phyloP scores from a whole-genome alignment of 331 rosid species.

The Rhamnella rubrinervis region DNA sequence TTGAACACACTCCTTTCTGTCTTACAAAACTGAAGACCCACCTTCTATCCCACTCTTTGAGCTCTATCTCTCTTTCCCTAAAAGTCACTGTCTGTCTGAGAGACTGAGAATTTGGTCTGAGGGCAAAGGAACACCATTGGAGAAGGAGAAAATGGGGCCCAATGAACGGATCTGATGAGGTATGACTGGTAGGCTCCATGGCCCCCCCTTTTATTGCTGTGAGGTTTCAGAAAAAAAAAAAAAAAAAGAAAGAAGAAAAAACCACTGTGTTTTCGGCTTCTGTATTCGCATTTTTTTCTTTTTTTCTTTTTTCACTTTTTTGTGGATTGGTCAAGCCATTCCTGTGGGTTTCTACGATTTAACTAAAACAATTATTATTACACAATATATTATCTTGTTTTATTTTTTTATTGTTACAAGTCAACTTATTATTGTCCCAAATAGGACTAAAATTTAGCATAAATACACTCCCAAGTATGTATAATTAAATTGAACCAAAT shows the following conservation, averaged over 20 bases:
- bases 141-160: constrained; percentile 58
- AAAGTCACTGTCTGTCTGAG: constrained; percentile 37
- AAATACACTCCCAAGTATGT: too few relatives aligned
- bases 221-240: constrained; percentile 11
- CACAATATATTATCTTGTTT: too few relatives aligned
- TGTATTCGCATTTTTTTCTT: constrained; percentile 32
- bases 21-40: constrained; percentile 10
- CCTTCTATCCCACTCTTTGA: constrained; percentile 6
- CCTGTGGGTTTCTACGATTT: constrained; percentile 8
- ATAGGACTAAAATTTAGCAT: too few relatives aligned
- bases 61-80: constrained; percentile 22
- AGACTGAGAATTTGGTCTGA: constrained; percentile 48
- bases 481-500: too few relatives aligned
- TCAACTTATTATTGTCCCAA: too few relatives aligned
- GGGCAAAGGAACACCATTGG: constrained; percentile 44
- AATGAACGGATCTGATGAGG: constrained; percentile 62
- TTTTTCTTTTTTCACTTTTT: constrained; percentile 13
- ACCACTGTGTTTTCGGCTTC: constrained; percentile 41
- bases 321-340: not conserved
- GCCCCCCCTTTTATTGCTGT: constrained; percentile 9
- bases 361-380: not conserved
- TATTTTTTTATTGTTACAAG: too few relatives aligned
- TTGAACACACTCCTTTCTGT: constrained; percentile 34
- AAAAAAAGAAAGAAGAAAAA: too few relatives aligned
- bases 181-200: constrained; percentile 68